phyloP scores from a whole-genome alignment of 1,139 yeast species.

The Geotrichum citri-aurantii region DNA sequence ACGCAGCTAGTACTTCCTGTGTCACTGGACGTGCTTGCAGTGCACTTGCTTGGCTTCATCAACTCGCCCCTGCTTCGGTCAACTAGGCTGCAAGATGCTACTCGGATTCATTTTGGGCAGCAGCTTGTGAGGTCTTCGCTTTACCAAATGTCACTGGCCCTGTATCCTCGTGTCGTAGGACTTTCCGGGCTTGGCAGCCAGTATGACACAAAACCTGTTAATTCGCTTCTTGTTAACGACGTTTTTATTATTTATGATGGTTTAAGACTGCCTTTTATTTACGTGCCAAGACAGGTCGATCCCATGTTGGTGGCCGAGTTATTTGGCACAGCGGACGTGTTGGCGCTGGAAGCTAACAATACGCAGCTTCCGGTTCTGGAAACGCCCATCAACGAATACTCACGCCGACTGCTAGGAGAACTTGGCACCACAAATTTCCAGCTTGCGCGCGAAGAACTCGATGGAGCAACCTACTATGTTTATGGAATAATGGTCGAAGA shows the following conservation, averaged over 20 bases:
- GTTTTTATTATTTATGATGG: not conserved
- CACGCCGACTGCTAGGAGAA: not conserved
- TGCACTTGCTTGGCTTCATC: not conserved
- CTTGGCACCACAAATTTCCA: constrained; percentile 41
- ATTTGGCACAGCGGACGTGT: not conserved
- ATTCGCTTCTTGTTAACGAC: not conserved
- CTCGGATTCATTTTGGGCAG: not conserved
- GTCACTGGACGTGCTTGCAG: not conserved
- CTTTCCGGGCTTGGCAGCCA: not conserved
- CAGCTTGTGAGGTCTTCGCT: not conserved
- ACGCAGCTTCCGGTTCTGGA: not conserved
- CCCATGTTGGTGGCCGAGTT: not conserved
- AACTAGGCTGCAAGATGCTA: not conserved
- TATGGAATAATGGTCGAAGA: constrained; percentile 70
- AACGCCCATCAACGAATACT: not conserved
- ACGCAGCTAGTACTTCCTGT: not conserved
- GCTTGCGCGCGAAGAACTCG: constrained; percentile 60
- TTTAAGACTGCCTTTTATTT: not conserved
- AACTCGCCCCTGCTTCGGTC: not conserved
- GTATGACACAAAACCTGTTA: not conserved
- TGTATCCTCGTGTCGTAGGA: not conserved
- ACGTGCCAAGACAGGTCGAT: not conserved
- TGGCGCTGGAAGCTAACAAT: not conserved
- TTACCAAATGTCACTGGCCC: not conserved
- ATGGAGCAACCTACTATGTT: constrained; percentile 55